Evolutionary conservation across 352 stramenopile species (phyloP).

Genomic region (Pythium aphanidermatum): DNA sequence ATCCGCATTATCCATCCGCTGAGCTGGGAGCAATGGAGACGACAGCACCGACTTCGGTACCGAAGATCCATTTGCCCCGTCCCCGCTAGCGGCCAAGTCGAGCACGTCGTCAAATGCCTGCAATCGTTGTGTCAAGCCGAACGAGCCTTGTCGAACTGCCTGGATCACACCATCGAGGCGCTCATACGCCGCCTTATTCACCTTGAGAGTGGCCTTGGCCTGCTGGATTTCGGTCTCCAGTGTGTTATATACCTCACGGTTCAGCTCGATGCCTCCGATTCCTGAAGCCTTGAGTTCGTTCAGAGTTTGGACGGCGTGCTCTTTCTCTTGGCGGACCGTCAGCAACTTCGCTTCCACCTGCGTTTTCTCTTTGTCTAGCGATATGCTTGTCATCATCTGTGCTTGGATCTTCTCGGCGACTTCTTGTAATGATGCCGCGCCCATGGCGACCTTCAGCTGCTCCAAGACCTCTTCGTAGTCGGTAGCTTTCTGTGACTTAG

Average conservation of each 20-base stretch:
- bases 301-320: constrained; percentile 43
- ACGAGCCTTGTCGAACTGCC: constrained; percentile 67
- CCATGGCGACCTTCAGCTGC: constrained; percentile 64
- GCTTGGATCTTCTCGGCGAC: constrained; percentile 71
- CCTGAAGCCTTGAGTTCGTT: constrained; percentile 80
- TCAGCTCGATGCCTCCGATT: constrained; percentile 70
- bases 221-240: constrained; percentile 73
- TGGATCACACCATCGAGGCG: constrained; percentile 70
- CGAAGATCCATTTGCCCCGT: too few species aligned
- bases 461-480: constrained; percentile 61
- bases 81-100: constrained; percentile 13
- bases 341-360: constrained; percentile 51
- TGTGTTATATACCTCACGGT: constrained; percentile 76
- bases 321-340: constrained; percentile 52
- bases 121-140: constrained; percentile 53
- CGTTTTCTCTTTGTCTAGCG: constrained; percentile 72
- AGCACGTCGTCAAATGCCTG: constrained; percentile 69
- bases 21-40: constrained; percentile 9
- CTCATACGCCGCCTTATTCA: constrained; percentile 74
- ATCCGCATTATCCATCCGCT: constrained; percentile 44
- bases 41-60: too few species aligned
- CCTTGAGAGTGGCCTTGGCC: constrained; percentile 59
- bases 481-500: constrained; percentile 60
- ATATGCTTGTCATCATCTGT: constrained; percentile 45
- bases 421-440: constrained; percentile 38